These are phyloP conservation scores for Wallacemonas sp. DNA, from an alignment of 208 protist species.

Conservation along the genomic window DNA sequence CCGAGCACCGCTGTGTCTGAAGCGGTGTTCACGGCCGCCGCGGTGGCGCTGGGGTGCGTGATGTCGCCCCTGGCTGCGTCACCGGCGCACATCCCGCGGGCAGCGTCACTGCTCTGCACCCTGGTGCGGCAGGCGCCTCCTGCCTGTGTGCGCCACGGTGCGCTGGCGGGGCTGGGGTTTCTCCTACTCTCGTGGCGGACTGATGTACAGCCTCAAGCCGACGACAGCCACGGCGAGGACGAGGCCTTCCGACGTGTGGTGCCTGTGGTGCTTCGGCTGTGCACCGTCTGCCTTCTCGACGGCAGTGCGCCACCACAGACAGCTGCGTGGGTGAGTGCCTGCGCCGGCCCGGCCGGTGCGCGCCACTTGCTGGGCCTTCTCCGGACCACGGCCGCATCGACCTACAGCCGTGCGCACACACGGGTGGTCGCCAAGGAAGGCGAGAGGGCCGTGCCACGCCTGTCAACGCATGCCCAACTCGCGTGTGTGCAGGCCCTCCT, in stretches of 20 bases:
- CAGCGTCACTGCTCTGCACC: slow-evolving; percentile 14
- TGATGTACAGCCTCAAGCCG: not conserved
- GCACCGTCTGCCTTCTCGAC: slow-evolving; percentile 10
- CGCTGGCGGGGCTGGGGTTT: slow-evolving; percentile 54
- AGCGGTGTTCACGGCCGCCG: not conserved
- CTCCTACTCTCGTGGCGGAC: slow-evolving; percentile 19
- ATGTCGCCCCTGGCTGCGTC: not conserved
- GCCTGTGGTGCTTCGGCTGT: not conserved
- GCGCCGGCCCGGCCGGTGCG: slow-evolving; percentile 23
- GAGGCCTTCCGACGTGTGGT: not conserved
- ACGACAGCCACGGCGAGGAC: not conserved
- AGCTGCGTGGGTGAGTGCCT: slow-evolving; percentile 52
- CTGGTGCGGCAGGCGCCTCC: slow-evolving; percentile 30
- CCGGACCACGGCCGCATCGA: not conserved
- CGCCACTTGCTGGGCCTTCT: not conserved
- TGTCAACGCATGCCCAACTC: not conserved
- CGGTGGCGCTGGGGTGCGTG: not conserved
- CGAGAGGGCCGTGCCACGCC: not conserved
- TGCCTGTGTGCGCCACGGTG: slow-evolving; percentile 51
- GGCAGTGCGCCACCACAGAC: slow-evolving; percentile 25
- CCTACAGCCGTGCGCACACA: not conserved
- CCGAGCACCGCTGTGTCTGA: too few relatives aligned
- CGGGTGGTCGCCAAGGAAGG: not conserved
- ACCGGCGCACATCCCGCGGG: slow-evolving; percentile 11
- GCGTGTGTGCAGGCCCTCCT: slow-evolving; percentile 4